Conservation (phyloP, 441 rosid species). For the Populus tomentosa region DNA sequence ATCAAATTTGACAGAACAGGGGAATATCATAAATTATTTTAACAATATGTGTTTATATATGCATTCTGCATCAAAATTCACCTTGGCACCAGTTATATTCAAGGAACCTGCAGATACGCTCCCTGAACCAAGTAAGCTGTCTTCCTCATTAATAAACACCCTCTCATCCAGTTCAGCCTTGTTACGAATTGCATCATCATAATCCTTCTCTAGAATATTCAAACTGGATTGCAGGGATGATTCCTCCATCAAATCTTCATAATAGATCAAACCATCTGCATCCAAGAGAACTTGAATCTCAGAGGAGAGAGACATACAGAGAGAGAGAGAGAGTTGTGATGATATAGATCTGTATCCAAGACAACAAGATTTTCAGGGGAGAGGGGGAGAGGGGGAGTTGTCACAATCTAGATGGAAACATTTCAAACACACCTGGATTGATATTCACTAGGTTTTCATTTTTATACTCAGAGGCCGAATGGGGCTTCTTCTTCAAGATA, state of each 20-base stretch:
- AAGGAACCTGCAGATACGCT: conserved; percentile 68
- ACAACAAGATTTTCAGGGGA: neutral
- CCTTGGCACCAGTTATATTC: conserved; percentile 62
- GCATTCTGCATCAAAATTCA: conserved; percentile 19
- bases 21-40: neutral
- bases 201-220: conserved; percentile 64
- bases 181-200: conserved; percentile 52
- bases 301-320: too few relatives aligned
- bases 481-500: conserved; percentile 58
- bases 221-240: conserved; percentile 57
- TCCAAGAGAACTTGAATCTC: conserved; percentile 3
- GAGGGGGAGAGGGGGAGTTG: neutral
- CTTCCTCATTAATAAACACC: conserved; percentile 77
- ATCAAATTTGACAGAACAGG: neutral
- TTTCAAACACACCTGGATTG: conserved; percentile 44
- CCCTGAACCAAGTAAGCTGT: conserved; percentile 75
- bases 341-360: neutral
- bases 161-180: conserved; percentile 86
- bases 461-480: conserved; percentile 57
- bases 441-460: conserved; percentile 58
- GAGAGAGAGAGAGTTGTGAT: neutral
- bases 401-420: neutral
- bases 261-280: conserved; percentile 85
- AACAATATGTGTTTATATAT: neutral
- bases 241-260: conserved; percentile 77